phyloP scores from a whole-genome alignment of 345 rosid genomes.

The Lepidium didymum region DNA sequence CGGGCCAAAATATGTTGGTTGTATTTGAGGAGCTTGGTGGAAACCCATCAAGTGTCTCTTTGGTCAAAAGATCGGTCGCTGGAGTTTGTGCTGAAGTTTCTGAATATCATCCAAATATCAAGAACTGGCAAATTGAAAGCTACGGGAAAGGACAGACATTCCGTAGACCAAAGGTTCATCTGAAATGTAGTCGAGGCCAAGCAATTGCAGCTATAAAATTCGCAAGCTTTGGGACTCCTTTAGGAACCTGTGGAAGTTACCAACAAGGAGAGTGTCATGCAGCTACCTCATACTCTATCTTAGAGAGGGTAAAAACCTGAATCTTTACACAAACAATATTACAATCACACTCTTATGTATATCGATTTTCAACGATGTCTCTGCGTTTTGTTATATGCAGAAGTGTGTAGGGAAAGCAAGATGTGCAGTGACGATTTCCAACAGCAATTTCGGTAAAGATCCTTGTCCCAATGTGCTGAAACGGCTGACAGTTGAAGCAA shows the following conservation, averaged over 20 bases:
- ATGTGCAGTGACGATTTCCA: constrained; percentile 69
- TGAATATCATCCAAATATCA: constrained; percentile 82
- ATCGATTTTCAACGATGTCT: background rate
- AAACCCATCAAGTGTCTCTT: constrained; percentile 63
- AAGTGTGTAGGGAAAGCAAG: constrained; percentile 75
- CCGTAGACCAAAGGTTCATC: constrained; percentile 84
- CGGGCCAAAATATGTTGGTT: constrained; percentile 75
- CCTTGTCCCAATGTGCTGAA: constrained; percentile 86
- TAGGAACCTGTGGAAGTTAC: constrained; percentile 95
- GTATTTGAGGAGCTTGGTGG: constrained; percentile 98
- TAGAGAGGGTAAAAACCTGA: constrained; percentile 55
- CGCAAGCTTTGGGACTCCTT: constrained; percentile 96
- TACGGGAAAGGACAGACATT: constrained; percentile 82
- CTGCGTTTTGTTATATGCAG: constrained; percentile 35
- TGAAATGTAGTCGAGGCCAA: constrained; percentile 74
- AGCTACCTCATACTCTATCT: constrained; percentile 56
- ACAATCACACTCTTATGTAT: background rate
- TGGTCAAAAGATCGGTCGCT: constrained; percentile 72
- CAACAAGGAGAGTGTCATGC: constrained; percentile 96
- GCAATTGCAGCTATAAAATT: constrained; percentile 77
- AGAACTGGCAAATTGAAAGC: constrained; percentile 99
- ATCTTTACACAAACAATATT: background rate
- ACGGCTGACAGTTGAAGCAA: constrained; percentile 74
- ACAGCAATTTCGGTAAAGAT: constrained; percentile 72
- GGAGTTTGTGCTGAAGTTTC: constrained; percentile 87